Base-by-base conservation (phyloP, 1,139 yeast genomes). In the Pichia sp. region DNA sequence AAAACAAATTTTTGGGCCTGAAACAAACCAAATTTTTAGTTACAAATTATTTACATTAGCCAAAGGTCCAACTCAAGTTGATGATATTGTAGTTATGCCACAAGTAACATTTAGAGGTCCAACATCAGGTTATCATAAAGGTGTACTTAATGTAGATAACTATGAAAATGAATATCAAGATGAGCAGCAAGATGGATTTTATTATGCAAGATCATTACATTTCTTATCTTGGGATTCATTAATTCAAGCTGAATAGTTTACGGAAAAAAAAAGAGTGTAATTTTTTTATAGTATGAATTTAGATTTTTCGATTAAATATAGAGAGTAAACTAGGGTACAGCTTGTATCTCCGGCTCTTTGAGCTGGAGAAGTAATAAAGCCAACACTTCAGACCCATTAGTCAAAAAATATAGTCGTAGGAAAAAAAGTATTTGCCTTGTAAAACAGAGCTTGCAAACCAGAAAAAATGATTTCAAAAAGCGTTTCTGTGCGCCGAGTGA, bases 41-140 rank as follows among this genome's bases (percentile, higher is more conserved):
- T 81, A 83, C 85, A 70, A 72, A 50, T 69, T 76, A 46, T 84
- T 85, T 62, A 83, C 91, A 6, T 78, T 84, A 29, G 67, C 84
- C 62, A 69, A 65, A 45, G 72, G 69, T 46, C 95, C 93, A 10
- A 76, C 74, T 50, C 70, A 75, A 41, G 69, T 88, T 20, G 86
- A 88, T 41, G 96, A 88, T 60, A 82, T 89, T 20, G 63, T 85
- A 37, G 83, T 89, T 1, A 72, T 55, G 54, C 61, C 61, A 4
- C 51, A 50, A 35, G 41, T 53, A n/a, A 46, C 57, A 6, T 56
- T 56, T 28, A 50, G 40, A 32, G 60, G 59, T 27, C 37, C 43
- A 33, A 7, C 30, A 4, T 35, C 45, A 14, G 46, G 46, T 14
- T 37, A 33, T 11, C 50, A 42, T 32, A 40, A 41, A 25, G 50